These are phyloP conservation scores for Sanghuangporus baumii DNA, from an alignment of 1,284 basidiomycete species.

Conservation along the genomic window DNA sequence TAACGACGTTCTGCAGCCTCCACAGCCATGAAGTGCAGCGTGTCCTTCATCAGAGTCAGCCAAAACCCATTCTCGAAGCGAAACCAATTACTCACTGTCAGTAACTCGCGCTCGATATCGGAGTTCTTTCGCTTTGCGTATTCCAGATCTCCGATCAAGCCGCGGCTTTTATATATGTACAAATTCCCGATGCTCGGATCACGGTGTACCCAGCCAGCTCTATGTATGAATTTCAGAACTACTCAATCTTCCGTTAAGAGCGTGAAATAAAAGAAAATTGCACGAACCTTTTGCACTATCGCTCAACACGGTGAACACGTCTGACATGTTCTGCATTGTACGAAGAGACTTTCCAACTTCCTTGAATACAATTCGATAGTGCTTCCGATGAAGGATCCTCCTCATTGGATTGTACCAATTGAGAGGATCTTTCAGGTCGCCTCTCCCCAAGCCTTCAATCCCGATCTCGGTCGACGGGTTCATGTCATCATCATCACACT, in stretches of 20 bases:
- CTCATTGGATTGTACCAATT: not conserved
- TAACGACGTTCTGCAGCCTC: too few relatives aligned
- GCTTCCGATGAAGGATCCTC: not conserved
- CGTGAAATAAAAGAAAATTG: not conserved
- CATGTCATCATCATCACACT: not conserved
- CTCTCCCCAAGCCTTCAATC: not conserved
- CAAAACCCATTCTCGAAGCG: too few relatives aligned
- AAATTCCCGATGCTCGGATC: slow-evolving; percentile 1
- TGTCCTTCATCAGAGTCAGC: too few relatives aligned
- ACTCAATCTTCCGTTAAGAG: not conserved
- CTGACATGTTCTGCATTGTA: not conserved
- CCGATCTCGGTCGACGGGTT: not conserved
- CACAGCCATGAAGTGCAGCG: too few relatives aligned
- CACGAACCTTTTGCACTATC: not conserved
- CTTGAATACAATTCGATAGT: not conserved
- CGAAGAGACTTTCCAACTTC: not conserved
- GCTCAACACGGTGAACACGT: not conserved
- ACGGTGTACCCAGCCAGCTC: not conserved
- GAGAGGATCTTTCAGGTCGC: not conserved
- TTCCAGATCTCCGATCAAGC: slow-evolving; percentile 2
- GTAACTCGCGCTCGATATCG: not conserved
- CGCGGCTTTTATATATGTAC: not conserved
- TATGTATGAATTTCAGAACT: not conserved
- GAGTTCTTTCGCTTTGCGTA: not conserved
- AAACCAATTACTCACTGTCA: not conserved